Percentiles rank a stretch among this genome's conserved stretches.
These are phyloP conservation scores for Peniophora sp. DNA, from an alignment of 1,284 basidiomycete species.

Conservation along the genomic window DNA sequence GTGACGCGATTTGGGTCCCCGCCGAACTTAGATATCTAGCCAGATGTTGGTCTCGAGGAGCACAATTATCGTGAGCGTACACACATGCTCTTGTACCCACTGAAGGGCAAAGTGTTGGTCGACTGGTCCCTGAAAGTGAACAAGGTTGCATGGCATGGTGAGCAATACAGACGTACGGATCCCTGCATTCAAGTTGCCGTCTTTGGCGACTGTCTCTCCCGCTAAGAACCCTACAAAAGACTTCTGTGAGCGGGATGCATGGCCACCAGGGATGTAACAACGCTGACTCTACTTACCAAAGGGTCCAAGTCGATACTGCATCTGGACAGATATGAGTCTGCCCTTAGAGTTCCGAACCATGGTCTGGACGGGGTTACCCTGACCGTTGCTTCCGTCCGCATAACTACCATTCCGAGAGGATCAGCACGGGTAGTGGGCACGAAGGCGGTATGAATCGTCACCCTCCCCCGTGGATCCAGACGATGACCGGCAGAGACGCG, in stretches of 20 bases:
- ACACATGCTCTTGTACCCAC: constrained; percentile 23
- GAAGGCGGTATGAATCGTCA: constrained; percentile 3
- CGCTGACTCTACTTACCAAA: constrained; percentile 23
- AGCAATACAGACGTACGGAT: constrained; percentile 16
- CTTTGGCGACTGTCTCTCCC: constrained; percentile 16
- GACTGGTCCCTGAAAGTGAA: background rate
- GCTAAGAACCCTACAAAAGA: constrained; percentile 19
- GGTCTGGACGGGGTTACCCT: constrained; percentile 1
- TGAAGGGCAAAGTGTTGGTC: constrained; percentile 22
- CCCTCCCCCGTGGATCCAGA: constrained; percentile 35
- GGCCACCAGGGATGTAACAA: no score
- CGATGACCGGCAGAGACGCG: constrained; percentile 24
- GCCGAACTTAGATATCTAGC: constrained; percentile 23
- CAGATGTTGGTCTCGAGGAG: background rate
- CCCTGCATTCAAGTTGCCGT: constrained; percentile 22
- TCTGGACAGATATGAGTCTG: constrained; percentile 25
- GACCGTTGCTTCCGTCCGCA: constrained; percentile 3
- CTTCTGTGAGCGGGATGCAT: background rate
- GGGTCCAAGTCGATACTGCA: constrained; percentile 34
- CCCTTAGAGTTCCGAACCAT: constrained; percentile 14
- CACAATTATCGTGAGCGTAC: background rate
- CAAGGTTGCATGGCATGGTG: background rate
- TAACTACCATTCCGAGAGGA: background rate
- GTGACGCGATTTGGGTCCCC: constrained; percentile 25
- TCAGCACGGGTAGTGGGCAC: background rate